Conservation (phyloP, 108 stramenopile species). For the Stephanodiscus minutulus region DNA sequence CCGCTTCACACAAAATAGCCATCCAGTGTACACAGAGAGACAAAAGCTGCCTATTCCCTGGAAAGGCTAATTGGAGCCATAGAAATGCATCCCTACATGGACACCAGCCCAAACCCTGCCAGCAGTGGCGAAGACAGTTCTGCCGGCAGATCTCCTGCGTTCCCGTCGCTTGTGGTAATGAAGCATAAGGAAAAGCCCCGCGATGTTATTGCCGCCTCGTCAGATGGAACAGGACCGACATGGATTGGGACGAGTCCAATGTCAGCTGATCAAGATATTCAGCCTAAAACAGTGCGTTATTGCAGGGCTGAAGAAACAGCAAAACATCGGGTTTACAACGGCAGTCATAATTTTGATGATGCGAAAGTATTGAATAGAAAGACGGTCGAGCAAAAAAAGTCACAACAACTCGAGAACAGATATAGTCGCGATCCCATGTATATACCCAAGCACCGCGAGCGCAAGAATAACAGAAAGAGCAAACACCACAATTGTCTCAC, state of each 20-base stretch:
- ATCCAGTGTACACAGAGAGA: too few species aligned
- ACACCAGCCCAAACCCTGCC: not conserved
- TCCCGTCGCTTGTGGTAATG: slow-evolving; percentile 8
- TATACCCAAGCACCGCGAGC: not conserved
- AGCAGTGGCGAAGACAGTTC: not conserved
- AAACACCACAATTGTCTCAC: slow-evolving; percentile 16
- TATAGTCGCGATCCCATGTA: not conserved
- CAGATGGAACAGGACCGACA: slow-evolving; percentile 1
- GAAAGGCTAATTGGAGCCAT: not conserved
- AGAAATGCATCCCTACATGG: not conserved
- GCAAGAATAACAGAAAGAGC: slow-evolving; percentile 2
- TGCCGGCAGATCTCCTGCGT: not conserved
- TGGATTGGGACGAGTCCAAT: slow-evolving; percentile 12
- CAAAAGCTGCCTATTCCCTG: not conserved
- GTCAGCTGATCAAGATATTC: not conserved
- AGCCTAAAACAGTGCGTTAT: not conserved
- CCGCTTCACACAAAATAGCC: too few species aligned
- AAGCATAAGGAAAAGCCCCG: not conserved
- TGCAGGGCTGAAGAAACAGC: not conserved
- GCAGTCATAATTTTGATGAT: not conserved
- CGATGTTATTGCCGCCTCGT: not conserved
- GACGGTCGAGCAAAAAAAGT: not conserved
- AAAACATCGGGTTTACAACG: not conserved
- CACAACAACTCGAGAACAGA: not conserved
- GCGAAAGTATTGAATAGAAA: not conserved